Base-by-base conservation (phyloP, 2,329 filamentous ascomycete genomes). In the Diplodia seriata region DNA sequence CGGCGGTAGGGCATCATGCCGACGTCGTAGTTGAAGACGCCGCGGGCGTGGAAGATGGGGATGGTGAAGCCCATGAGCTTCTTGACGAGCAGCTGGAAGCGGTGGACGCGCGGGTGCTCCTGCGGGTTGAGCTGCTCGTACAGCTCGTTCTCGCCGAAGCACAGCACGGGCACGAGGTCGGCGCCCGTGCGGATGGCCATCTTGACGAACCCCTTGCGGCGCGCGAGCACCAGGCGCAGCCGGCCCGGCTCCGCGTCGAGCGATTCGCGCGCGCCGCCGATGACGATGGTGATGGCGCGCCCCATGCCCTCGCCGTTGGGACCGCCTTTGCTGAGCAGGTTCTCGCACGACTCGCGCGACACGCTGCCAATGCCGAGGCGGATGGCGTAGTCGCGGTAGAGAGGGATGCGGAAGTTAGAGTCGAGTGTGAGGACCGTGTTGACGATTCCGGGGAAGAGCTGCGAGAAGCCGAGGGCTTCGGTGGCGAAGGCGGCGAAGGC, bases 1-100 rank as follows among this genome's bases (percentile, higher is more conserved):
- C 90, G 85, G 14, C 95, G 89, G 78, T 97, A 98, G 0, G 95
- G 95, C 92, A 98, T 93, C 74, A 98, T 82, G 4, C 95, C 95
- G 15, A 97, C 92, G 77, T 99, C 95, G 76, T 99, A 98, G 79
- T 99, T 99, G 81, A 98, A 97, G 50, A 98, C 90, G 14, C 94
- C 94, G 31, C 94, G 83, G 2, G 94, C 94, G 77, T 97, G 93
- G 74, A 97, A 91, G 33, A 97, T 86, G 0, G 95, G 94, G 12
- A 98, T 85, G 0, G 95, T 98, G 74, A 97, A 99, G 63, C 96
- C 96, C 84, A 96, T 89, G 6, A 91, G 83, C 72, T 90, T 91
- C 80, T 98, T 94, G 68, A 96, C 83, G 33, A 93, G 81, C 82
- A 97, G 88, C 80, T 99, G 95, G 47, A 91, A 80, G 75, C 88